These are phyloP conservation scores for Plantago coronopus DNA, from an alignment of 305 asterid genomes.

Conservation along the genomic window DNA sequence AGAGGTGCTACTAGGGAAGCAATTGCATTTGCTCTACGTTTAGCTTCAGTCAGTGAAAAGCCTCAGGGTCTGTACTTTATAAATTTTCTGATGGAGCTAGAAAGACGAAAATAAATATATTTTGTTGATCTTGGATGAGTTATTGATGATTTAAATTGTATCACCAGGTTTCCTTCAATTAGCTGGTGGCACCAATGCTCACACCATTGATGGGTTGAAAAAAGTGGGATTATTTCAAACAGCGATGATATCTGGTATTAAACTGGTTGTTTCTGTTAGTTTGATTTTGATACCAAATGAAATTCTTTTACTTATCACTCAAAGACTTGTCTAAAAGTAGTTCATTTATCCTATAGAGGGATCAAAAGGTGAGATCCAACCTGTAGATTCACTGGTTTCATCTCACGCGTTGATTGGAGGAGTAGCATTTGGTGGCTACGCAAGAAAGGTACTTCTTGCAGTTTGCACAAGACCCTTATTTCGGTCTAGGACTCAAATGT, in stretches of 20 bases:
- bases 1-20: conserved; percentile 81
- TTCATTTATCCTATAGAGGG: conserved; percentile 25
- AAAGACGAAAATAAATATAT: not conserved
- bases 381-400: conserved; percentile 24
- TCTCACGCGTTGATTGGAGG: conserved; percentile 65
- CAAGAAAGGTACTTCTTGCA: conserved; percentile 54
- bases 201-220: conserved; percentile 69
- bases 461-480: not conserved
- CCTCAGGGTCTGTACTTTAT: conserved; percentile 50
- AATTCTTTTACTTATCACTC: not conserved
- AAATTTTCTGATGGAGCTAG: not conserved
- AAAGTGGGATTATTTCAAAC: conserved; percentile 51
- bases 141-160: conserved; percentile 1
- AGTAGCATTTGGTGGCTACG: conserved; percentile 87
- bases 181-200: conserved; percentile 89
- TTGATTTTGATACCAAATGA: not conserved
- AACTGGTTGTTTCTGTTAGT: not conserved
- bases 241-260: conserved; percentile 43
- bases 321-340: not conserved
- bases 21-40: conserved; percentile 56
- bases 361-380: conserved; percentile 16
- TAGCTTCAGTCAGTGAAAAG: conserved; percentile 49
- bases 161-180: conserved; percentile 73
- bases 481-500: not conserved
- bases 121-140: conserved; percentile 2